Conservation (phyloP, 1,284 basidiomycete genomes). For the Vanrija pseudolonga region DNA sequence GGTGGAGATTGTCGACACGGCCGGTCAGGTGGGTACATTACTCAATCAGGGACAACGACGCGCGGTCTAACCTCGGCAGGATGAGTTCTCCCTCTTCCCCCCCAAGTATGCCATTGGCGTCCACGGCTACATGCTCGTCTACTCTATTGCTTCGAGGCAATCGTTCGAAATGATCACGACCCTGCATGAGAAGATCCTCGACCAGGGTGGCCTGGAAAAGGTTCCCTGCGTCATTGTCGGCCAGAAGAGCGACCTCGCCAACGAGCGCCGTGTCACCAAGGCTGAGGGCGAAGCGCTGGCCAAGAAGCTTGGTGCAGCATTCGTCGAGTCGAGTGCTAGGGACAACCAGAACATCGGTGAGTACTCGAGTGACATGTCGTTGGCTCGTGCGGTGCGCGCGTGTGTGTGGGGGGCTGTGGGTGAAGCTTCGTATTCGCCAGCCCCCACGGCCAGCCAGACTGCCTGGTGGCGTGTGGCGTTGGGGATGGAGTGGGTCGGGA, state of each 20-base stretch:
- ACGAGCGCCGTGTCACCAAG: conserved; percentile 62
- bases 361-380: conserved; percentile 45
- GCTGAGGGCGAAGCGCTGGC: conserved; percentile 75
- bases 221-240: conserved; percentile 96
- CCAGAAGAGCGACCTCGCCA: conserved; percentile 81
- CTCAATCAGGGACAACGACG: not conserved
- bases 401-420: too few species aligned
- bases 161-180: conserved; percentile 96
- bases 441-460: not conserved
- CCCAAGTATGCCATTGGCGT: conserved; percentile 78
- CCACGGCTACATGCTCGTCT: conserved; percentile 85
- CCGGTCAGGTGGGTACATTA: conserved; percentile 61
- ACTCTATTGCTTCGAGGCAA: conserved; percentile 84
- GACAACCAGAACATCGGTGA: conserved; percentile 81
- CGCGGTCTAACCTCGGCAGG: conserved; percentile 53
- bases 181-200: conserved; percentile 95
- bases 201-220: conserved; percentile 82
- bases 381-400: too few species aligned
- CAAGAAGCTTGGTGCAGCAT: conserved; percentile 67
- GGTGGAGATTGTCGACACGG: conserved; percentile 98
- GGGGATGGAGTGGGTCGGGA: not conserved
- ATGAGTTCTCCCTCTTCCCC: conserved; percentile 79
- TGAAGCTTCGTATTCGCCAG: too few species aligned
- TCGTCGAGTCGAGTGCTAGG: conserved; percentile 86
- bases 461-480: too few species aligned